Conservation (phyloP, 768 basidiomycete species). For the Suillus subaureus region DNA sequence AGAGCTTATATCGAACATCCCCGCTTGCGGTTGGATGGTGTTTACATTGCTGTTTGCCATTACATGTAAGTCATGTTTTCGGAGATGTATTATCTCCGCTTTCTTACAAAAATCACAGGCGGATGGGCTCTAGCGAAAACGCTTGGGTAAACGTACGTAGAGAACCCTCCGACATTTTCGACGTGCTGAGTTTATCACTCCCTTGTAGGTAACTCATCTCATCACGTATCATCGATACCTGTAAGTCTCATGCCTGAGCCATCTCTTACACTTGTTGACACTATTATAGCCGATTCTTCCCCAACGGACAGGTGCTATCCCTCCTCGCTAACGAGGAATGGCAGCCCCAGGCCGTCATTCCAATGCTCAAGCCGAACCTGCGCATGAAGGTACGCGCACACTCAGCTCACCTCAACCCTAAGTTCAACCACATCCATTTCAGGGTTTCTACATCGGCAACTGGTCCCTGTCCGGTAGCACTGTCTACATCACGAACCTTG, state of each 20-base stretch:
- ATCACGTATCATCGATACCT: conserved; percentile 94
- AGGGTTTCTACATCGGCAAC: conserved; percentile 74
- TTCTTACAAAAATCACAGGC: conserved; percentile 41
- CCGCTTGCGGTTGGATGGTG: conserved; percentile 81
- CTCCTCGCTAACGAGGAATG: conserved; percentile 81
- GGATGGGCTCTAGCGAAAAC: conserved; percentile 79
- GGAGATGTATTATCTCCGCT: conserved; percentile 9
- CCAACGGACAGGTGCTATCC: conserved; percentile 84
- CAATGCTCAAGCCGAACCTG: conserved; percentile 71
- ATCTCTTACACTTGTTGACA: conserved; percentile 9
- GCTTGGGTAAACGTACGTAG: conserved; percentile 81
- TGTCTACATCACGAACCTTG: conserved; percentile 63
- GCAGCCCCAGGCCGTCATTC: conserved; percentile 71
- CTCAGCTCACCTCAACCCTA: background rate
- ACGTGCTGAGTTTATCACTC: conserved; percentile 11
- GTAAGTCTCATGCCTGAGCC: conserved; percentile 42
- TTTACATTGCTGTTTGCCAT: conserved; percentile 91
- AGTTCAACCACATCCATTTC: conserved; percentile 11
- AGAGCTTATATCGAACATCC: conserved; percentile 83
- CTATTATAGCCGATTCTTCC: conserved; percentile 73
- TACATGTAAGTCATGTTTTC: conserved; percentile 62
- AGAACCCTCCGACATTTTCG: background rate
- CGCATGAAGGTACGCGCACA: conserved; percentile 65
- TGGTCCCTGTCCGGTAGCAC: conserved; percentile 70
- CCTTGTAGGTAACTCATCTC: conserved; percentile 70